Evolutionary conservation across 2,329 filamentous ascomycete genomes (phyloP).

Genomic region (Penicillium thymicola): DNA sequence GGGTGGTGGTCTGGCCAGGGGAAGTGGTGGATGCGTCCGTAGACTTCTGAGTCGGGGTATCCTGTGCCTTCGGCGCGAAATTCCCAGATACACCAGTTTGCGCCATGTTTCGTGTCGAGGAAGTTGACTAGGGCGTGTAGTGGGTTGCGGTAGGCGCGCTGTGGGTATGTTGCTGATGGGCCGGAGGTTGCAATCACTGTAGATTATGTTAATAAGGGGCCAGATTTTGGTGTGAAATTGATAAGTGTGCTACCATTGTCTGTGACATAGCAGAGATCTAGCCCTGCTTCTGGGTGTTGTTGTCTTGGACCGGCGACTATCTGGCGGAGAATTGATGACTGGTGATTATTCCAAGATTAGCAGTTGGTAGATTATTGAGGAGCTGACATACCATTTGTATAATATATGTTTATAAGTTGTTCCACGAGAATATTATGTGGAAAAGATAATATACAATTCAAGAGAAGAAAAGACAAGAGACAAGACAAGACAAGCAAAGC

Average conservation of each 20-base stretch:
- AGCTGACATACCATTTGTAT: slow-evolving; percentile 1
- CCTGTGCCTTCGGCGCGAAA: slow-evolving; percentile 95
- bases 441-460: neutral
- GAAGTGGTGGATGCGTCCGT: slow-evolving; percentile 81
- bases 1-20: slow-evolving; percentile 98
- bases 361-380: neutral
- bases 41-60: slow-evolving; percentile 87
- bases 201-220: neutral
- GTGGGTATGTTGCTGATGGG: slow-evolving; percentile 82
- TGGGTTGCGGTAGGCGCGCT: slow-evolving; percentile 90
- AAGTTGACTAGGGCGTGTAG: slow-evolving; percentile 82
- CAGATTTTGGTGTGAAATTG: neutral
- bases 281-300: slow-evolving; percentile 77
- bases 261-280: slow-evolving; percentile 95
- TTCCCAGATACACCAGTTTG: slow-evolving; percentile 94
- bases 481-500: neutral
- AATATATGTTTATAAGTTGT: neutral
- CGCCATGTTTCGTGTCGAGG: slow-evolving; percentile 77
- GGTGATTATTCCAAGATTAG: neutral
- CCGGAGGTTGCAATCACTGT: slow-evolving; percentile 72
- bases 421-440: neutral
- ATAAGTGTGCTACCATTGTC: slow-evolving; percentile 55
- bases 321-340: slow-evolving; percentile 78
- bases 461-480: neutral
- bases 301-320: slow-evolving; percentile 85